Conservation (phyloP, 768 basidiomycete species). For the Hericium rajendrae region DNA sequence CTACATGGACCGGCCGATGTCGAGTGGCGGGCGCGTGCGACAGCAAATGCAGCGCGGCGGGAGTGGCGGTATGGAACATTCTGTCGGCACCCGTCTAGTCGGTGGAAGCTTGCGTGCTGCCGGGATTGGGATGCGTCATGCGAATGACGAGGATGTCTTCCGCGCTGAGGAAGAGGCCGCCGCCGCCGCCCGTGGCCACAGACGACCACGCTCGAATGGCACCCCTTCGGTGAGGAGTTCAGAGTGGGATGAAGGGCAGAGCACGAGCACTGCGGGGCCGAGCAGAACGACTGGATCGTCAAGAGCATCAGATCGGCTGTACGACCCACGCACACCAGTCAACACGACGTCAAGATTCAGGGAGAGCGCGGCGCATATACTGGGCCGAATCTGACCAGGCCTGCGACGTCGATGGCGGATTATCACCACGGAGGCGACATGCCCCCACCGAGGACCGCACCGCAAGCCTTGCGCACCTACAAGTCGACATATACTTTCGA, state of each 20-base stretch:
- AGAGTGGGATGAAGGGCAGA: not conserved
- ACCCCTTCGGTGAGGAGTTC: not conserved
- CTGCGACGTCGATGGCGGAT: constrained; percentile 27
- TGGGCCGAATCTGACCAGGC: constrained; percentile 9
- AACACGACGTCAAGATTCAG: constrained; percentile 3
- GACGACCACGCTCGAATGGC: not conserved
- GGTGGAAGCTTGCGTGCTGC: constrained; percentile 66
- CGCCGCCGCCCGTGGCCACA: not conserved
- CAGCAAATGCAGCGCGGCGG: constrained; percentile 53
- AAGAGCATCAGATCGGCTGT: constrained; percentile 1
- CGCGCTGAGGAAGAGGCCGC: not conserved
- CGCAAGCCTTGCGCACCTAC: constrained; percentile 31
- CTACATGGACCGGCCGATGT: constrained; percentile 8
- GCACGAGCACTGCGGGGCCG: not conserved
- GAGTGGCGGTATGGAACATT: constrained; percentile 69
- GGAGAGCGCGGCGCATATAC: constrained; percentile 10
- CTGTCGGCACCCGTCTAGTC: constrained; percentile 49
- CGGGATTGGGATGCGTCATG: constrained; percentile 41
- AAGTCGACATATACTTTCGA: constrained; percentile 30
- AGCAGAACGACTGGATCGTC: constrained; percentile 2
- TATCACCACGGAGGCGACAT: constrained; percentile 16
- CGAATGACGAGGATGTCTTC: constrained; percentile 28
- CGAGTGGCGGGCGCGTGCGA: constrained; percentile 23
- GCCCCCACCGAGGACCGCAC: constrained; percentile 28
- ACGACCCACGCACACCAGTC: constrained; percentile 15